Evolutionary conservation across 495 filamentous ascomycete genomes (phyloP).

Genomic region (Aspergillus ostianus): DNA sequence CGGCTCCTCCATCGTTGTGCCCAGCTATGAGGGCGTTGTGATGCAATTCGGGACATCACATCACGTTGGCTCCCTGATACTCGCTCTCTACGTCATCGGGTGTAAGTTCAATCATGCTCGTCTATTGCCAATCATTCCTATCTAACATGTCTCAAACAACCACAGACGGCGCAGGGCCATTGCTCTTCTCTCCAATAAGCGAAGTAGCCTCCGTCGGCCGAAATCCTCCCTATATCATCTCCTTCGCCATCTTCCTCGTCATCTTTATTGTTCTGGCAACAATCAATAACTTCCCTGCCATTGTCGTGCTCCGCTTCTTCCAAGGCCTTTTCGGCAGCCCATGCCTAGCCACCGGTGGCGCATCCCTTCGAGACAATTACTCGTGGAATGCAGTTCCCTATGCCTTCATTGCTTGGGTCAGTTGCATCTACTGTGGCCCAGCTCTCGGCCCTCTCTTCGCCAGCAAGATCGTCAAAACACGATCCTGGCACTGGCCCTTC

Average conservation of each 20-base stretch:
- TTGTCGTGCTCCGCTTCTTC: constrained; percentile 47
- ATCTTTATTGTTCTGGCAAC: constrained; percentile 31
- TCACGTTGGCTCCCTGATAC: not conserved
- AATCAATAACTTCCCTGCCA: constrained; percentile 33
- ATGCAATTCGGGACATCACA: not conserved
- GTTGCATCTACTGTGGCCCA: constrained; percentile 35
- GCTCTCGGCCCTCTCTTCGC: constrained; percentile 41
- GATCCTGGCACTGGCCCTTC: constrained; percentile 36
- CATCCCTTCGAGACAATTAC: constrained; percentile 53
- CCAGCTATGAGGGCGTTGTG: not conserved
- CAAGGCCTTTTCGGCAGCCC: constrained; percentile 50
- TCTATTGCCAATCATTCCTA: not conserved
- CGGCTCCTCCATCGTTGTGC: not conserved
- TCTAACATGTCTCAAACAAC: not conserved
- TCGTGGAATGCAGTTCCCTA: constrained; percentile 28
- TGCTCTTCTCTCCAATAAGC: constrained; percentile 43
- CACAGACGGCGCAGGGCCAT: constrained; percentile 25
- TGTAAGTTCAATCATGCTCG: not conserved
- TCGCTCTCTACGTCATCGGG: constrained; percentile 3
- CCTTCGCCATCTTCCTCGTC: constrained; percentile 45
- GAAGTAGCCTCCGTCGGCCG: constrained; percentile 48
- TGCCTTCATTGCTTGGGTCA: constrained; percentile 33
- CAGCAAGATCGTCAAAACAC: constrained; percentile 28
- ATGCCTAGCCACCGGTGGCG: constrained; percentile 51
- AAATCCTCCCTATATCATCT: constrained; percentile 43